These are phyloP conservation scores for Manihot esculenta DNA, from an alignment of 441 rosid genomes.

Conservation along the genomic window DNA sequence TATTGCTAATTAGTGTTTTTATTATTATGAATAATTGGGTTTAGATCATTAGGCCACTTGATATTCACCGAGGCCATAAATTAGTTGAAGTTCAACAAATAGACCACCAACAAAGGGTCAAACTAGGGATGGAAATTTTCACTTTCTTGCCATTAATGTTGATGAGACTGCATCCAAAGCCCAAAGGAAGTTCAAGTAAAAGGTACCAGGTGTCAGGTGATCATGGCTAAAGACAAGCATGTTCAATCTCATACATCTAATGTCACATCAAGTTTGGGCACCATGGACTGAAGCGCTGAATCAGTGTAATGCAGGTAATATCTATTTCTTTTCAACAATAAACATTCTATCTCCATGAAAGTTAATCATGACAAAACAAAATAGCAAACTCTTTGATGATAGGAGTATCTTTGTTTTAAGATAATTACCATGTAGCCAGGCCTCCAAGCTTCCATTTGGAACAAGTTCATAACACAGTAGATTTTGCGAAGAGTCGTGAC, in stretches of 20 bases:
- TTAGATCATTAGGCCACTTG: background rate
- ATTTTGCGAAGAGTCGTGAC: constrained; percentile 84
- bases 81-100: background rate
- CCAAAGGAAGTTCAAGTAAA: background rate
- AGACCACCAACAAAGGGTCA: background rate
- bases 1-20: background rate
- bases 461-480: constrained; percentile 92
- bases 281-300: background rate
- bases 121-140: no score
- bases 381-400: constrained; percentile 7
- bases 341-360: background rate
- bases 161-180: background rate
- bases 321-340: background rate
- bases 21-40: background rate
- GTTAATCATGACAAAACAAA: background rate
- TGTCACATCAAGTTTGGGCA: no score
- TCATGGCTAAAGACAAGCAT: no score
- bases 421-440: constrained; percentile 88
- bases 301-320: background rate
- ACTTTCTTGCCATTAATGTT: background rate
- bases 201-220: background rate
- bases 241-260: no score
- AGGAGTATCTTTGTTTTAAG: constrained; percentile 7
- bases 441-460: constrained; percentile 94
- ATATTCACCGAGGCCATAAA: background rate